phyloP scores from a whole-genome alignment of 1,139 yeast species.

The Candida buenavistaensis region DNA sequence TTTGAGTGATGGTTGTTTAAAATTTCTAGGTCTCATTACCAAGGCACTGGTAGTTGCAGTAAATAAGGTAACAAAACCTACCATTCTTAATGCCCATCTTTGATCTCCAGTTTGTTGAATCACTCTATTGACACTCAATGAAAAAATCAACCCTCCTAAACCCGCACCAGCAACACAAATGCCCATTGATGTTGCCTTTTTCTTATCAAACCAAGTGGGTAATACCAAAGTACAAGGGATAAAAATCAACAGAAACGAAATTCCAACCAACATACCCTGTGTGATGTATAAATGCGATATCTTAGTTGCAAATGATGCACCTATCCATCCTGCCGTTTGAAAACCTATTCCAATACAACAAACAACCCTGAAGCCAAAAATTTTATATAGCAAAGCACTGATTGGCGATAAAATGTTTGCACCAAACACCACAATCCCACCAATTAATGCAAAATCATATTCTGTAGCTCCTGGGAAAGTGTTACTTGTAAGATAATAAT shows the following conservation, averaged over 20 bases:
- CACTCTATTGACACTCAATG: constrained; percentile 48
- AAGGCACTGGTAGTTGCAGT: constrained; percentile 33
- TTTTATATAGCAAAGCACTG: constrained; percentile 32
- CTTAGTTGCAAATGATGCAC: constrained; percentile 63
- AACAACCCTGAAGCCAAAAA: constrained; percentile 34
- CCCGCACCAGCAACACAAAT: constrained; percentile 64
- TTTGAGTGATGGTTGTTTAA: constrained; percentile 26
- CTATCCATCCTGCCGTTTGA: constrained; percentile 56
- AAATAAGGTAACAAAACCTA: constrained; percentile 49
- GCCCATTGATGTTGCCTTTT: constrained; percentile 61
- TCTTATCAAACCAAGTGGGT: constrained; percentile 64
- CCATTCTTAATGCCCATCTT: constrained; percentile 66
- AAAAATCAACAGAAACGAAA: constrained; percentile 59
- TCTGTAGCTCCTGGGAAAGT: constrained; percentile 58
- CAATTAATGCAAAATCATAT: constrained; percentile 66
- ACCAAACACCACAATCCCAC: constrained; percentile 60
- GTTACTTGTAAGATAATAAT: constrained; percentile 48
- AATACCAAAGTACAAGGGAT: constrained; percentile 58
- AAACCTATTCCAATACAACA: constrained; percentile 50
- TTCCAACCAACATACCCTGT: constrained; percentile 67
- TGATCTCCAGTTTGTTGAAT: constrained; percentile 54
- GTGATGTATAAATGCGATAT: constrained; percentile 67
- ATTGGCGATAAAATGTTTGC: constrained; percentile 64
- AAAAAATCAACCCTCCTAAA: constrained; percentile 61
- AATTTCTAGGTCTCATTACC: constrained; percentile 48